These are phyloP conservation scores for Aspergillus floridensis DNA, from an alignment of 2,329 filamentous ascomycete genomes.

Conservation along the genomic window DNA sequence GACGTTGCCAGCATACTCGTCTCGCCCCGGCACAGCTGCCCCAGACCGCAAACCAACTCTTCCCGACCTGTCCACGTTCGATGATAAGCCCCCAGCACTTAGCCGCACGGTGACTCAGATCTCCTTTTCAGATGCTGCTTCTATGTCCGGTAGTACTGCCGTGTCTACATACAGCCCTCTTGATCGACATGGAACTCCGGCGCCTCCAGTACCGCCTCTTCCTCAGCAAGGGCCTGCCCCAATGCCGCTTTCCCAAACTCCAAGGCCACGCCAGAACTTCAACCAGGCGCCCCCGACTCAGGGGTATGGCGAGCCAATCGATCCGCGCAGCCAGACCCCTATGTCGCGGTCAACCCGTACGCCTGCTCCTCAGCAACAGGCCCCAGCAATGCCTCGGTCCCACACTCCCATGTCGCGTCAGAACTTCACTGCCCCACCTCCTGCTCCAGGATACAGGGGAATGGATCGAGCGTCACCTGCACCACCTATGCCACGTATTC, in stretches of 20 bases:
- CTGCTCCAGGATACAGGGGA: not conserved
- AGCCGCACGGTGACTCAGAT: constrained; percentile 47
- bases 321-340: constrained; percentile 6
- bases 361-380: not conserved
- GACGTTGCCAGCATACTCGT: constrained; percentile 63
- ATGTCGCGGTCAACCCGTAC: not conserved
- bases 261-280: not conserved
- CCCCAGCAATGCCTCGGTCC: not conserved
- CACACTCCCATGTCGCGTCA: constrained; percentile 2
- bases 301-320: not conserved
- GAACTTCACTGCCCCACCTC: not conserved
- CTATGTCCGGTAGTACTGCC: constrained; percentile 40
- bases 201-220: constrained; percentile 33
- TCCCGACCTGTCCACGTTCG: constrained; percentile 38
- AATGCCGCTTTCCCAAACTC: constrained; percentile 19
- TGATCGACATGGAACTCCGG: constrained; percentile 28
- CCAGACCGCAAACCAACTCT: constrained; percentile 36
- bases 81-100: constrained; percentile 40
- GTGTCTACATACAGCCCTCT: constrained; percentile 37
- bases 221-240: constrained; percentile 25
- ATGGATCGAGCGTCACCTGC: constrained; percentile 3
- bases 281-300: not conserved
- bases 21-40: constrained; percentile 56
- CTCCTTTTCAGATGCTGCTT: constrained; percentile 53
- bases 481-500: constrained; percentile 4